phyloP scores from a whole-genome alignment of 257 asterid genomes.

The Nicotiana sylvestris region DNA sequence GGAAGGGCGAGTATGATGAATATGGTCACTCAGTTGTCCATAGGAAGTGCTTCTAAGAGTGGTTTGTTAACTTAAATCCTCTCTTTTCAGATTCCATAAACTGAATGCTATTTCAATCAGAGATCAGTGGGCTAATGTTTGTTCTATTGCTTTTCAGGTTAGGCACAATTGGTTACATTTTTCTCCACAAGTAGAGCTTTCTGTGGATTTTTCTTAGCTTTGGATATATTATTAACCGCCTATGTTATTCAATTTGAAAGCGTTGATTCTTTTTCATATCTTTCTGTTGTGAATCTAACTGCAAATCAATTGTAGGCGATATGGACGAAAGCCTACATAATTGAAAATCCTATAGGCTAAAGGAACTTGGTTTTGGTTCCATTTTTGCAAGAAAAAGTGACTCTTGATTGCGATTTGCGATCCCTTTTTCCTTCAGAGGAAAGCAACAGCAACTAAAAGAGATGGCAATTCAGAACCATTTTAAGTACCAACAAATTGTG shows the following conservation, averaged over 20 bases:
- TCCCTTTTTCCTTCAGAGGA: too few species aligned
- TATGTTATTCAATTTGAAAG: not conserved
- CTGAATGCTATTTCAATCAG: not conserved
- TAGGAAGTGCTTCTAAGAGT: conserved; percentile 10
- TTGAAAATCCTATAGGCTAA: too few species aligned
- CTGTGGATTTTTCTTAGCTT: not conserved
- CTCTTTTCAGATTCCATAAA: not conserved
- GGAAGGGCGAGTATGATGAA: conserved; percentile 15
- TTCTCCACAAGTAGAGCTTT: not conserved
- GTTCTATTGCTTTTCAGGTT: not conserved
- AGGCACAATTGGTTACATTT: not conserved
- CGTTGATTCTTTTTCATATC: not conserved
- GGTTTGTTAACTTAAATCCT: not conserved
- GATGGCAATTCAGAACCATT: too few species aligned
- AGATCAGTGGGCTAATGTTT: not conserved
- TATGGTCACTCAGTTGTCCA: conserved; percentile 13
- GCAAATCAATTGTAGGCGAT: too few species aligned
- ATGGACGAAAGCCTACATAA: too few species aligned
- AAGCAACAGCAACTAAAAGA: too few species aligned
- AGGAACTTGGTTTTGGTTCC: too few species aligned
- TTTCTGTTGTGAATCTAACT: not conserved
- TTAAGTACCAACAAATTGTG: too few species aligned
- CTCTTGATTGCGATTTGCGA: too few species aligned
- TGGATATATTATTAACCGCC: not conserved
- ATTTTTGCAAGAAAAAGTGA: too few species aligned